These are phyloP conservation scores for Daldinia caldariorum DNA, from an alignment of 495 filamentous ascomycete genomes.

Conservation along the genomic window DNA sequence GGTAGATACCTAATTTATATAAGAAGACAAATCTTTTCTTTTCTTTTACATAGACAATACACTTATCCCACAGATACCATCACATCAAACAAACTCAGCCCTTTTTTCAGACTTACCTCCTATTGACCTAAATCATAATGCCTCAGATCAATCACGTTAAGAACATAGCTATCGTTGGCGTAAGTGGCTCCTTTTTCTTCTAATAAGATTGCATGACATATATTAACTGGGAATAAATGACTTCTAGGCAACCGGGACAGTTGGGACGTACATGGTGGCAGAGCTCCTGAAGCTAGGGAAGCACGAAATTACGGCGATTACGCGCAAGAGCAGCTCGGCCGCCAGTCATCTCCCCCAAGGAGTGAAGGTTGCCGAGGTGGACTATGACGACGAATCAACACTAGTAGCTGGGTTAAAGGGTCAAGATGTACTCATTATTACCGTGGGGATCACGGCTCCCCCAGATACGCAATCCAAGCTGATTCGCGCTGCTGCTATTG, in stretches of 20 bases:
- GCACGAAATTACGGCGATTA: conserved; percentile 65
- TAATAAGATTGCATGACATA: too few species aligned
- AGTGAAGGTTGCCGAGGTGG: conserved; percentile 53
- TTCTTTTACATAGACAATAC: too few species aligned
- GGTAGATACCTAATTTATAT: too few species aligned
- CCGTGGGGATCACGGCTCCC: conserved; percentile 51
- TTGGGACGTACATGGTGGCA: conserved; percentile 64
- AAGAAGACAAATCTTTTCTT: too few species aligned
- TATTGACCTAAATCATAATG: conserved; percentile 12
- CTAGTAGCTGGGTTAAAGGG: conserved; percentile 57
- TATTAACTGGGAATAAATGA: not conserved
- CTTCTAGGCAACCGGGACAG: conserved; percentile 64
- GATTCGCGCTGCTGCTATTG: conserved; percentile 67
- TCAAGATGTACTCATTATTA: conserved; percentile 68
- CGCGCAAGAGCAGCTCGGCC: conserved; percentile 56
- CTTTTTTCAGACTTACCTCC: not conserved
- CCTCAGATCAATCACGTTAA: conserved; percentile 53
- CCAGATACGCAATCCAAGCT: conserved; percentile 47
- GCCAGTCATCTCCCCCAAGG: conserved; percentile 49
- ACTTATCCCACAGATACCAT: too few species aligned
- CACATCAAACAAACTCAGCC: not conserved
- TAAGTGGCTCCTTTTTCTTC: conserved; percentile 39
- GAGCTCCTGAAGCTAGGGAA: conserved; percentile 61
- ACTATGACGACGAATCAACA: conserved; percentile 56
- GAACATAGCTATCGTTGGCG: conserved; percentile 61